Evolutionary conservation across 352 stramenopile genomes (phyloP).

Genomic region (Halophytophthora polymorphica): DNA sequence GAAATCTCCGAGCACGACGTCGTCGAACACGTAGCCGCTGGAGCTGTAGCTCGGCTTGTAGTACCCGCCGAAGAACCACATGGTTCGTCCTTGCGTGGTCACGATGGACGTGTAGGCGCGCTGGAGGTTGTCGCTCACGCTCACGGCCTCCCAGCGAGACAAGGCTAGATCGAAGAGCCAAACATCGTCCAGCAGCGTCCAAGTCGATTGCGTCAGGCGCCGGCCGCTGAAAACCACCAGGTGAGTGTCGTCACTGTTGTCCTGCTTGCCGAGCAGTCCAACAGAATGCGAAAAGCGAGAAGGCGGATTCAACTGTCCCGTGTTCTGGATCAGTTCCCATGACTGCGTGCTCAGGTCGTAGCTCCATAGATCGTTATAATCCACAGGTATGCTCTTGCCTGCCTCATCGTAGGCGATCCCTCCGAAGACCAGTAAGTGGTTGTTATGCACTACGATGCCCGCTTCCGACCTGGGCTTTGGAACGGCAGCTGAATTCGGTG

Average conservation of each 20-base stretch:
- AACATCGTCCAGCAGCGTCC: conserved; percentile 48
- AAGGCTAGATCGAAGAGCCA: conserved; percentile 59
- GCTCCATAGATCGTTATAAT: conserved; percentile 66
- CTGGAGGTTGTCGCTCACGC: conserved; percentile 14
- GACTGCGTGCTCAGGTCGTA: conserved; percentile 43
- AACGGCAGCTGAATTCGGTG: conserved; percentile 4
- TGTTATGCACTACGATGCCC: conserved; percentile 39
- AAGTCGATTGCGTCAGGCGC: conserved; percentile 39
- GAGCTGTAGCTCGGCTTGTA: conserved; percentile 47
- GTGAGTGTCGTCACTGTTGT: conserved; percentile 23
- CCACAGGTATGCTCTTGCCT: conserved; percentile 23
- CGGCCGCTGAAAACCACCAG: conserved; percentile 60
- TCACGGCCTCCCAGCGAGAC: conserved; percentile 35
- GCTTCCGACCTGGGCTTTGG: conserved; percentile 50
- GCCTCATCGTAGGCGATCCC: conserved; percentile 63
- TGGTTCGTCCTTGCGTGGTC: conserved; percentile 31
- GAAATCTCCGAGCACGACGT: conserved; percentile 44
- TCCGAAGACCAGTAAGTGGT: conserved; percentile 62
- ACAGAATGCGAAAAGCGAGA: conserved; percentile 66
- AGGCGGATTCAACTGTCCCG: conserved; percentile 21
- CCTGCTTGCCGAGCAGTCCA: conserved; percentile 27
- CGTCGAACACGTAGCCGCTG: conserved; percentile 72
- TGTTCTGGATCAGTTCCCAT: conserved; percentile 37
- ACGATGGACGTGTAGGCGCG: conserved; percentile 69
- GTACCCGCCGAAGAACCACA: conserved; percentile 80